A percentile compares a stretch with the other conserved stretches of the same genome.
phyloP scores from a whole-genome alignment of 768 basidiomycete genomes.

The Crepidotus variabilis region DNA sequence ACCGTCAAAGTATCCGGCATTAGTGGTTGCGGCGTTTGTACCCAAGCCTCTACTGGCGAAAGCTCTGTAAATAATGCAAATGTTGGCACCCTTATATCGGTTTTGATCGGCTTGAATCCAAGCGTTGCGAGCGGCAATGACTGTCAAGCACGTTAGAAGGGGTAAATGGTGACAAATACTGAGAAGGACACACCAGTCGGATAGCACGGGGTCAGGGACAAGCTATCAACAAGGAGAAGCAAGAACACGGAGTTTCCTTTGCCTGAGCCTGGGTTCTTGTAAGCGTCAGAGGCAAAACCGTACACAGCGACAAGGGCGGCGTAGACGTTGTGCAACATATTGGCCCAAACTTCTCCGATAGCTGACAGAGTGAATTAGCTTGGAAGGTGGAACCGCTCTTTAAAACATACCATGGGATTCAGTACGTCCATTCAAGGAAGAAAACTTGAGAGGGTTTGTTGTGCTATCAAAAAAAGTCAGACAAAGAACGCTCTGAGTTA shows the following conservation, averaged over 20 bases:
- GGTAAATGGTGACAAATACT: not conserved
- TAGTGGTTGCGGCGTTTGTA: constrained; percentile 4
- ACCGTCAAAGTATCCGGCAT: constrained; percentile 16
- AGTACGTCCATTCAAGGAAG: constrained; percentile 27
- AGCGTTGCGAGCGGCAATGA: constrained; percentile 17
- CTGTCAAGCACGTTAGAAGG: constrained; percentile 1
- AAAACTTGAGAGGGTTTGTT: constrained; percentile 42
- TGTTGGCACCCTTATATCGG: constrained; percentile 22
- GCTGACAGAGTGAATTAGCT: no score
- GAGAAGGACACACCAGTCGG: constrained; percentile 40
- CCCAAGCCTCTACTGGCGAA: constrained; percentile 28
- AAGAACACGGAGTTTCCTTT: constrained; percentile 51
- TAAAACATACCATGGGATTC: constrained; percentile 40
- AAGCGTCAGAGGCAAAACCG: constrained; percentile 33
- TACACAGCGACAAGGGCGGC: constrained; percentile 32
- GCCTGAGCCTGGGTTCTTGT: constrained; percentile 33
- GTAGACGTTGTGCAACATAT: constrained; percentile 40
- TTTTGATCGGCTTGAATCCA: constrained; percentile 21
- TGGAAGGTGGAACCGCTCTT: no score
- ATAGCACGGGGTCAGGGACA: constrained; percentile 44
- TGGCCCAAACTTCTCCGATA: constrained; percentile 29
- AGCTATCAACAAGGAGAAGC: constrained; percentile 46
- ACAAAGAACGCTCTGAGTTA: no score
- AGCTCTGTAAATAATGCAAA: constrained; percentile 23
- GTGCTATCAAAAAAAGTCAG: constrained; percentile 9